phyloP scores from a whole-genome alignment of 2,329 filamentous ascomycete genomes.

The Furcasterigmium sp. region DNA sequence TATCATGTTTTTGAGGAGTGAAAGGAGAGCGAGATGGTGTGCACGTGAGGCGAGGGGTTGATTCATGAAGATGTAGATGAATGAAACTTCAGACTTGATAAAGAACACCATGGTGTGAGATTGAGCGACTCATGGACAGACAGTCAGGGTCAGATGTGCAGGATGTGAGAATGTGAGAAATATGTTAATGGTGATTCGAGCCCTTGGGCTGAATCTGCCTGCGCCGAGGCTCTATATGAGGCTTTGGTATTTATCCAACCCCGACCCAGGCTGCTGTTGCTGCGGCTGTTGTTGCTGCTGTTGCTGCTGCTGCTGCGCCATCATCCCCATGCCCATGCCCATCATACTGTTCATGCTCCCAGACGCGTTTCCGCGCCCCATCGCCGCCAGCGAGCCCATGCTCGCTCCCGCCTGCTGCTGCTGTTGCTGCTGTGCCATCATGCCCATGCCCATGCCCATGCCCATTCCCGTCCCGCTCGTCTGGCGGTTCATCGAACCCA shows the following conservation, averaged over 20 bases:
- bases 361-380: slow-evolving; percentile 17
- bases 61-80: no score
- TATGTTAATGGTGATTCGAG: no score
- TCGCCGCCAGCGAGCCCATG: slow-evolving; percentile 10
- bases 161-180: no score
- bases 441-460: slow-evolving; percentile 14
- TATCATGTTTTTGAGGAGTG: no score
- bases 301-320: slow-evolving; percentile 12
- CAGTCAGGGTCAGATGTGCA: no score
- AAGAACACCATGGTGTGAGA: no score
- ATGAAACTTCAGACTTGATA: no score
- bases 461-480: slow-evolving; percentile 13
- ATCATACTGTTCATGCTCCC: slow-evolving; percentile 20
- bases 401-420: slow-evolving; percentile 8
- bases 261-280: slow-evolving; percentile 36
- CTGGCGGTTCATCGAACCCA: slow-evolving; percentile 11
- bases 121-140: no score
- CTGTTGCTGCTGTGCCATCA: slow-evolving; percentile 9
- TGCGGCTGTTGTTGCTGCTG: slow-evolving; percentile 19
- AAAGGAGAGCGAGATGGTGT: no score
- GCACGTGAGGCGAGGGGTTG: no score
- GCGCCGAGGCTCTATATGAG: slow-evolving; percentile 39
- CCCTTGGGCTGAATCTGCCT: not conserved
- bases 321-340: slow-evolving; percentile 9
- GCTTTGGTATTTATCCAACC: slow-evolving; percentile 65